Evolutionary conservation across 176 grass and related monocot species (phyloP).

Genomic region (Oryza glaberrima): DNA sequence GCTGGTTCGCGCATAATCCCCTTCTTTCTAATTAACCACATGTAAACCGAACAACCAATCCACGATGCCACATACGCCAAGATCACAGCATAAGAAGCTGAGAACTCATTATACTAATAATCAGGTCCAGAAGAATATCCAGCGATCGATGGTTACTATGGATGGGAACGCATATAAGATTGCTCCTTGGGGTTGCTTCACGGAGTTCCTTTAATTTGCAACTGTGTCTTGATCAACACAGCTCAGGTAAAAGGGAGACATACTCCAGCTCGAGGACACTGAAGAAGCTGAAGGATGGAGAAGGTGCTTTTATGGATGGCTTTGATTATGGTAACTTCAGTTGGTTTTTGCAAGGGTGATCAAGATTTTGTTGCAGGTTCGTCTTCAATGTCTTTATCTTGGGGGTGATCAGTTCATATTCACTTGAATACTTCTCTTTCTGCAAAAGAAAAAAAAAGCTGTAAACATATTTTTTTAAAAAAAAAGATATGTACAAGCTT

Average conservation of each 20-base stretch:
- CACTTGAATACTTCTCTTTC: neutral
- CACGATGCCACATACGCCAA: constrained; percentile 10
- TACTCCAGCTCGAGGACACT: neutral
- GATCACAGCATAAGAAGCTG: neutral
- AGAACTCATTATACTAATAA: constrained; percentile 21
- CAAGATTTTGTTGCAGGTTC: constrained; percentile 38
- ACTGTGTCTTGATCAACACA: neutral
- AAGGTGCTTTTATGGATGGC: neutral
- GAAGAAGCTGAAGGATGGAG: constrained; percentile 25
- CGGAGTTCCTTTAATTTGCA: constrained; percentile 28
- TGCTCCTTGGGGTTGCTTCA: neutral
- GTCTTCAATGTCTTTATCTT: neutral
- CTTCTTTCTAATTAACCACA: neutral
- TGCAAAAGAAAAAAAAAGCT: neutral
- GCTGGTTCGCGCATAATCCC: constrained; percentile 21
- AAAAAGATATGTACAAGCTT: neutral
- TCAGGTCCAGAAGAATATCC: constrained; percentile 29
- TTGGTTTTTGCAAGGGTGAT: constrained; percentile 31
- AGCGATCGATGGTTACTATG: constrained; percentile 21
- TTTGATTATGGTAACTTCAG: neutral
- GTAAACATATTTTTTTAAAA: neutral
- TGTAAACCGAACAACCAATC: neutral
- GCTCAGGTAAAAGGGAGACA: neutral
- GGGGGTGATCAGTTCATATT: neutral
- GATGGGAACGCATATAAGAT: constrained; percentile 14